These are phyloP conservation scores for Metschnikowia continentalis DNA, from an alignment of 805 yeast genomes.

Conservation along the genomic window DNA sequence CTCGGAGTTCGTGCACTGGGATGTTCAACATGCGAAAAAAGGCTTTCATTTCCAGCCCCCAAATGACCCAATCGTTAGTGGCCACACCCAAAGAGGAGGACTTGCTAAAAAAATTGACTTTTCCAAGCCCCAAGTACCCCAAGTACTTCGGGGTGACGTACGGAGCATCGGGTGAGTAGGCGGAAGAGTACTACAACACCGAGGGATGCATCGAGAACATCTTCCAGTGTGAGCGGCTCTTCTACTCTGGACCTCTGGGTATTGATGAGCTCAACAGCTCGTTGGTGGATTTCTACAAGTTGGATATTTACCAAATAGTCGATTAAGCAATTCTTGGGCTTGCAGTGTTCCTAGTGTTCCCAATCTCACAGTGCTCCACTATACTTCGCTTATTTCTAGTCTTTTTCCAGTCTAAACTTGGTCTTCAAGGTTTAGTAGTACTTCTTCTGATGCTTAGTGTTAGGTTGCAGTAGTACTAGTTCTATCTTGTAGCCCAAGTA, in stretches of 20 bases:
- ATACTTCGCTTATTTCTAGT: too few relatives aligned
- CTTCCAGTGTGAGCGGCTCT: constrained; percentile 48
- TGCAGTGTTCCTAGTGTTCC: too few relatives aligned
- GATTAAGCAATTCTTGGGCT: too few relatives aligned
- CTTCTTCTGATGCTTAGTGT: too few relatives aligned
- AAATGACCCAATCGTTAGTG: constrained; percentile 55
- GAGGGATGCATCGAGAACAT: constrained; percentile 53
- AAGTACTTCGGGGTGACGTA: constrained; percentile 70
- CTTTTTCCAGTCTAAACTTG: too few relatives aligned
- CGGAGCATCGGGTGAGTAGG: too few relatives aligned
- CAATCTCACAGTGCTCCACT: too few relatives aligned
- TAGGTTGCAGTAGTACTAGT: too few relatives aligned
- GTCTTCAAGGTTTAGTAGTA: too few relatives aligned
- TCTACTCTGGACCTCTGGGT: constrained; percentile 39
- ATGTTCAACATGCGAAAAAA: constrained; percentile 54
- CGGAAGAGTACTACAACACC: constrained; percentile 56
- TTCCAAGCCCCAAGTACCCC: constrained; percentile 90
- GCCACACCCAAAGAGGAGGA: constrained; percentile 57
- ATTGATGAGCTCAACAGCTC: constrained; percentile 44
- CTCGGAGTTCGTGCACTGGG: constrained; percentile 68
- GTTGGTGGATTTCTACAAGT: constrained; percentile 47
- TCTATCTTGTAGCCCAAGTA: too few relatives aligned
- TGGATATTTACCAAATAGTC: constrained; percentile 51
- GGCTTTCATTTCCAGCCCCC: constrained; percentile 56
- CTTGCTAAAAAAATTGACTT: constrained; percentile 61